These are phyloP conservation scores for Aspergillus pseudoterreus DNA, from an alignment of 2,329 filamentous ascomycete genomes.

Conservation along the genomic window DNA sequence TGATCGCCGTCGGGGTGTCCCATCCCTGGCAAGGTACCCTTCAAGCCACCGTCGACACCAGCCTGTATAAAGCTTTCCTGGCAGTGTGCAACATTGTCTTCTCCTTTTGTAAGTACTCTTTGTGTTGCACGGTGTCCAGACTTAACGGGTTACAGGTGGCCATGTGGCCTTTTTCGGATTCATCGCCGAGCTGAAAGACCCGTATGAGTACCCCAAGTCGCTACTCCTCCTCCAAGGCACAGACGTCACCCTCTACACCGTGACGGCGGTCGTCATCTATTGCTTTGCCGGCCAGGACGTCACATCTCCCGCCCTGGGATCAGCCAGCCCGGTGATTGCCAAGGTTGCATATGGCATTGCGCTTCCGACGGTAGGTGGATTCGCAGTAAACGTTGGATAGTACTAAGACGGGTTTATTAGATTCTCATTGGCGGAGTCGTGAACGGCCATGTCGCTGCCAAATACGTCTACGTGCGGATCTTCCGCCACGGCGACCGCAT, in stretches of 20 bases:
- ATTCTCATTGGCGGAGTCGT: conserved; percentile 67
- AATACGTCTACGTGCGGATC: conserved; percentile 60
- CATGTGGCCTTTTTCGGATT: conserved; percentile 66
- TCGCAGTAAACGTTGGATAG: neutral
- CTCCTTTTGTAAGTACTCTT: conserved; percentile 55
- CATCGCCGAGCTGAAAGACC: conserved; percentile 59
- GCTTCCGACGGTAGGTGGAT: conserved; percentile 51
- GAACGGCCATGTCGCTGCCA: conserved; percentile 61
- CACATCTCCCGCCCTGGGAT: conserved; percentile 61
- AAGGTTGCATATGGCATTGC: conserved; percentile 65
- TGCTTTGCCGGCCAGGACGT: conserved; percentile 59
- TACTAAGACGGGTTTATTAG: conserved; percentile 10
- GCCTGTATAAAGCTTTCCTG: conserved; percentile 53
- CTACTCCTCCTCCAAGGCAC: conserved; percentile 56
- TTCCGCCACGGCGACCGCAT: conserved; percentile 56
- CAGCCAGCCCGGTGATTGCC: conserved; percentile 51
- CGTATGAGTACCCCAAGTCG: conserved; percentile 57
- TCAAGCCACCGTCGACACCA: conserved; percentile 34
- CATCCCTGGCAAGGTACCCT: conserved; percentile 34
- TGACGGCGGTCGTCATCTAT: conserved; percentile 66
- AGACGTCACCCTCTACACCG: conserved; percentile 58
- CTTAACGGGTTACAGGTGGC: conserved; percentile 40
- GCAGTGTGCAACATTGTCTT: conserved; percentile 64
- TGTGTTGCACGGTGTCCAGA: conserved; percentile 49
- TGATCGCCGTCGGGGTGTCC: conserved; percentile 58